A percentile compares a stretch with the other conserved stretches of the same genome.
Evolutionary conservation across 164 flowering plant species (phyloP).

Genomic region (Berberis thunbergii): DNA sequence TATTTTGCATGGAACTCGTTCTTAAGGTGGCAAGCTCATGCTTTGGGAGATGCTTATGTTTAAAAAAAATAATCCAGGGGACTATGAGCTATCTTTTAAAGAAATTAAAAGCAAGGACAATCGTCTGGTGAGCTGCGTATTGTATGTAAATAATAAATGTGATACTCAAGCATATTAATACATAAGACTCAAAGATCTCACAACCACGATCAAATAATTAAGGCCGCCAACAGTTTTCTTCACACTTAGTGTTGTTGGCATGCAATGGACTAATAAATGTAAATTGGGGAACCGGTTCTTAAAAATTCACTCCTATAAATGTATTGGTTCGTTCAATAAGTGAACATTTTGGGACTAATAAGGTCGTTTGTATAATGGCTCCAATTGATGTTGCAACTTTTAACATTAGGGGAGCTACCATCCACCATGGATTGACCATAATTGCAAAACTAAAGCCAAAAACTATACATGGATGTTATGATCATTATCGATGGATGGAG

Average conservation of each 20-base stretch:
- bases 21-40: neutral
- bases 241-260: neutral
- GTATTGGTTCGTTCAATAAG: neutral
- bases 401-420: neutral
- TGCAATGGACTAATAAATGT: neutral
- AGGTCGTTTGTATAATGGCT: neutral
- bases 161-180: slow-evolving; percentile 8
- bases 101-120: neutral
- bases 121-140: neutral
- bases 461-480: neutral
- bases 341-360: neutral
- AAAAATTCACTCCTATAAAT: slow-evolving; percentile 1
- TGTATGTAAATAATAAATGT: neutral
- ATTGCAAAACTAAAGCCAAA: neutral
- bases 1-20: neutral
- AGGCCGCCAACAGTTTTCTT: neutral
- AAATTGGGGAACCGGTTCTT: neutral
- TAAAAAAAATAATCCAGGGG: neutral
- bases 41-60: neutral
- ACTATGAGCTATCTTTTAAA: neutral
- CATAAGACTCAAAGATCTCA: neutral
- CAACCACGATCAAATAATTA: neutral
- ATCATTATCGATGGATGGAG: neutral
- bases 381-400: neutral
- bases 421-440: neutral